Conservation (phyloP, 768 basidiomycete genomes). For the Candolleomyces eurysporus region DNA sequence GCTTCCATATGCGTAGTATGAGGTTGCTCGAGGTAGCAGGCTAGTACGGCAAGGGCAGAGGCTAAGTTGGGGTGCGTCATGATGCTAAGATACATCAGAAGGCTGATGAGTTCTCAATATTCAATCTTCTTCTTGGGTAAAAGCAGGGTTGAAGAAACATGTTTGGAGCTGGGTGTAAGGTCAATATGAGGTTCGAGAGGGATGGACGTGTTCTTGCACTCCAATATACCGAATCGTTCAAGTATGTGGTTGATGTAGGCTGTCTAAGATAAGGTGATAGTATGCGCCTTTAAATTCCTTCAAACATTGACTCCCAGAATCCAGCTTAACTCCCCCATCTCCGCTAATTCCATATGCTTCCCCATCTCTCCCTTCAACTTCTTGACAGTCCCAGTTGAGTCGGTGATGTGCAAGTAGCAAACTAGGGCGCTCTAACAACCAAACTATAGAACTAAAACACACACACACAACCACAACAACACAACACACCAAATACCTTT, state of each 20-base stretch:
- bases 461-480: no score
- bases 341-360: slow-evolving; percentile 17
- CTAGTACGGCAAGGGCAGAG: slow-evolving; percentile 2
- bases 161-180: background rate
- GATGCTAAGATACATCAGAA: slow-evolving; percentile 1
- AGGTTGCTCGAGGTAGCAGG: slow-evolving; percentile 14
- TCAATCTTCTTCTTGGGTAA: background rate
- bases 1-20: slow-evolving; percentile 12
- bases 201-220: slow-evolving; percentile 18
- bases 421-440: no score
- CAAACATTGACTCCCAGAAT: slow-evolving; percentile 24
- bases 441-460: no score
- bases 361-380: slow-evolving; percentile 1
- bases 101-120: slow-evolving; percentile 2
- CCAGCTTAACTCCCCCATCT: slow-evolving; percentile 24
- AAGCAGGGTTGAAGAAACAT: slow-evolving; percentile 4
- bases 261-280: slow-evolving; percentile 23
- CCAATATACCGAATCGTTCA: slow-evolving; percentile 15
- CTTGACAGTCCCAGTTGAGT: background rate
- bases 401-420: no score
- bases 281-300: slow-evolving; percentile 13
- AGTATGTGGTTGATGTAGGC: slow-evolving; percentile 22
- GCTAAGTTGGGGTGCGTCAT: slow-evolving; percentile 8
- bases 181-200: slow-evolving; percentile 12
- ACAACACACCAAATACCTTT: no score